These are phyloP conservation scores for Zhuliangozyma parablackwelliae DNA, from an alignment of 1,139 yeast genomes.

Conservation along the genomic window DNA sequence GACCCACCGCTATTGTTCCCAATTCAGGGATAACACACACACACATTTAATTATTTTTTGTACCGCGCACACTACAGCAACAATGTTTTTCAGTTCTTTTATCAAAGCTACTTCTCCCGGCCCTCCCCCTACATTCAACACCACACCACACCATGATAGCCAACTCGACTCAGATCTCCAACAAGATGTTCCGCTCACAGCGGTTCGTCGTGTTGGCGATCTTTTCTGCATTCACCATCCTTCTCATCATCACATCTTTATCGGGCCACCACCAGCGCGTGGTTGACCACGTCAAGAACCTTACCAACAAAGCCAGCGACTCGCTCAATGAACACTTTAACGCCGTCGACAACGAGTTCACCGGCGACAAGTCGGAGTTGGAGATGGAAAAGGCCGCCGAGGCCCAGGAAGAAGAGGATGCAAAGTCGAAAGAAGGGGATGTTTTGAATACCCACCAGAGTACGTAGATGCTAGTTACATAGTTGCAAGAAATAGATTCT, in stretches of 20 bases:
- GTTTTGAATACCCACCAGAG: no score
- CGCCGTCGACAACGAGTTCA: conserved; percentile 1
- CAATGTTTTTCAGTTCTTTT: no score
- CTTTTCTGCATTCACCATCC: conserved; percentile 16
- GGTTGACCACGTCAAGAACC: conserved; percentile 11
- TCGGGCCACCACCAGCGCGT: conserved; percentile 18
- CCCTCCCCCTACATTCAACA: background rate
- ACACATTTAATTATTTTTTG: no score
- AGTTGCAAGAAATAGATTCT: no score
- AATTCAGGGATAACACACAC: no score
- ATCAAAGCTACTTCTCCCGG: no score
- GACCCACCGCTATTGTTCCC: no score
- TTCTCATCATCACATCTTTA: conserved; percentile 20
- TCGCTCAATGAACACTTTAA: conserved; percentile 10
- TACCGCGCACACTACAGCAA: no score
- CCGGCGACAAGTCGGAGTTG: conserved; percentile 3
- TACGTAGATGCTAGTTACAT: no score
- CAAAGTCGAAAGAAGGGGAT: background rate
- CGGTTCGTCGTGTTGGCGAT: conserved; percentile 19
- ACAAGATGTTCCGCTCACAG: conserved; percentile 28
- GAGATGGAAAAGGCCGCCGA: conserved; percentile 11
- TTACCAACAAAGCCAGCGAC: conserved; percentile 14
- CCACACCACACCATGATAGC: conserved; percentile 15
- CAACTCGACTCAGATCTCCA: conserved; percentile 27
- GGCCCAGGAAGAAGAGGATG: conserved; percentile 3